phyloP scores from a whole-genome alignment of 2,329 filamentous ascomycete genomes.

The Penicillium griseofulvum region DNA sequence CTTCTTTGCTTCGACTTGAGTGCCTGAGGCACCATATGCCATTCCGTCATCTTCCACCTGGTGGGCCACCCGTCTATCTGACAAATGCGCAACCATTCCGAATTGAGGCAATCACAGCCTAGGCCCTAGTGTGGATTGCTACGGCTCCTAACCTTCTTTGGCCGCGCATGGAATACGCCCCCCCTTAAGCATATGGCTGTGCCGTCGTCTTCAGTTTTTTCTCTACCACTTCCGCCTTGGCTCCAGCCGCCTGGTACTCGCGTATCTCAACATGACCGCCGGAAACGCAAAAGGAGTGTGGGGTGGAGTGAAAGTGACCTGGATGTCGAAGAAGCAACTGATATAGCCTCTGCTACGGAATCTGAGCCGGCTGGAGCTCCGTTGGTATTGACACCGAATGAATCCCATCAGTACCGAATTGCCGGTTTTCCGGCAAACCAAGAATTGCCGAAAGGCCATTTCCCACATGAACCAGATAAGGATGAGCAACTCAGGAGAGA shows the following conservation, averaged over 20 bases:
- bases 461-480: slow-evolving; percentile 39
- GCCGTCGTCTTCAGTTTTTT: slow-evolving; percentile 37
- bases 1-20: slow-evolving; percentile 12
- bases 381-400: slow-evolving; percentile 38
- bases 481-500: slow-evolving; percentile 9
- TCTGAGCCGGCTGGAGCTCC: slow-evolving; percentile 21
- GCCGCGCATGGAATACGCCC: background rate
- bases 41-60: slow-evolving; percentile 9
- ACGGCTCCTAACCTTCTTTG: background rate
- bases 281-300: slow-evolving; percentile 32
- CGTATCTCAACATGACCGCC: slow-evolving; percentile 35
- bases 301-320: slow-evolving; percentile 28
- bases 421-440: slow-evolving; percentile 40
- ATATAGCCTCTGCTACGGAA: slow-evolving; percentile 27
- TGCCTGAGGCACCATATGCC: slow-evolving; percentile 10
- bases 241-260: slow-evolving; percentile 37
- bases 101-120: background rate
- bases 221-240: slow-evolving; percentile 39
- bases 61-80: background rate
- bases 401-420: slow-evolving; percentile 45
- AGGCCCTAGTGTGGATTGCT: background rate
- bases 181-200: slow-evolving; percentile 23
- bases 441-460: slow-evolving; percentile 40
- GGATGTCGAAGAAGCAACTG: slow-evolving; percentile 28
- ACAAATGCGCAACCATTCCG: background rate